phyloP scores from a whole-genome alignment of 805 yeast species.

The Saturnispora saitoi region DNA sequence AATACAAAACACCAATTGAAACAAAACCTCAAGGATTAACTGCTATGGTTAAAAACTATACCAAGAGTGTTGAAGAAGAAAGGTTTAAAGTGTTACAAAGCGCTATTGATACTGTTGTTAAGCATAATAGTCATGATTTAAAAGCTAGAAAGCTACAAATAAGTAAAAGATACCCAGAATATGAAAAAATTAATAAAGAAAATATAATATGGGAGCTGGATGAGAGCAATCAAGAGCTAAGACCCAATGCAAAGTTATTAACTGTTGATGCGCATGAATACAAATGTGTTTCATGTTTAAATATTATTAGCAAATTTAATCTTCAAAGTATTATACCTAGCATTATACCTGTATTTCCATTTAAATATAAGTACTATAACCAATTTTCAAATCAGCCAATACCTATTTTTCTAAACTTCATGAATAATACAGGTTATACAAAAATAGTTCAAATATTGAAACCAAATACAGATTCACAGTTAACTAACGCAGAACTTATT shows the following conservation, averaged over 20 bases:
- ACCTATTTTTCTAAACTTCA: neutral
- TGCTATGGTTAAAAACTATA: constrained; percentile 21
- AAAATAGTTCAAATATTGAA: neutral
- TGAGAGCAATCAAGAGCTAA: constrained; percentile 8
- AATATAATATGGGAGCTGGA: neutral
- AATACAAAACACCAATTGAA: constrained; percentile 31
- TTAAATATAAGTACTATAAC: neutral
- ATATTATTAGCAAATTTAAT: neutral
- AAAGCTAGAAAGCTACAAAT: constrained; percentile 11
- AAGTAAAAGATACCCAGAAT: constrained; percentile 18
- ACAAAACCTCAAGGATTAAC: constrained; percentile 34
- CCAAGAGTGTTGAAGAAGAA: constrained; percentile 6
- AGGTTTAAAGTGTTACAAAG: constrained; percentile 7
- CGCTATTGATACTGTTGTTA: constrained; percentile 8
- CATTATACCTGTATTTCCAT: neutral
- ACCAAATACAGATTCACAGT: neutral
- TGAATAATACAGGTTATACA: neutral
- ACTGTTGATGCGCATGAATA: constrained; percentile 15
- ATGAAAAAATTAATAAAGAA: constrained; percentile 15
- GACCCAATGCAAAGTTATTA: constrained; percentile 16
- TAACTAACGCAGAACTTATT: neutral
- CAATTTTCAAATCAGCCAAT: neutral
- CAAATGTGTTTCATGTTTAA: neutral
- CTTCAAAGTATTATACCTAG: neutral
- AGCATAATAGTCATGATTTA: constrained; percentile 4